Base-by-base conservation (phyloP, 768 basidiomycete genomes). In the Lactarius akahatsu region DNA sequence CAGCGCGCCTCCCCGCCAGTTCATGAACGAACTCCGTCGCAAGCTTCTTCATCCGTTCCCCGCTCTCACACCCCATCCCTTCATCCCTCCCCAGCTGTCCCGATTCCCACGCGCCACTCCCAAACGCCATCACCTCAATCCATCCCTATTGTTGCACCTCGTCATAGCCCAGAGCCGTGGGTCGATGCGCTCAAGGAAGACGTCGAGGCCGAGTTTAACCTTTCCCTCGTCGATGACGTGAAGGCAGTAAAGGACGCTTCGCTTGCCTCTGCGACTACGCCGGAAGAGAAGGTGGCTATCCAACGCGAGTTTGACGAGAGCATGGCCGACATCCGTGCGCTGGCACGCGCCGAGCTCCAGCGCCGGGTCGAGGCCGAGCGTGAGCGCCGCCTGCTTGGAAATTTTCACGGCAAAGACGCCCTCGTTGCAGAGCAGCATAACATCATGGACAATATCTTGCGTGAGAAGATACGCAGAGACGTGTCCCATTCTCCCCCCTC, bases 151-250 rank as follows among this genome's bases (percentile, higher is more conserved):
- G 28, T 34, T 34, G 10, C 15, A 6, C 15, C 57, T 47, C 62
- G 66, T 43, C 62, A 40, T n/a, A 55, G 30, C 40, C 66, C 66
- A 54, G 66, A 67, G 6, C 66, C 41, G 18, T 67, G 66, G 66
- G 62, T 67, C 9, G 66, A 67, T 50, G 66, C 66, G 38, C 66
- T 67, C 58, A 67, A 67, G 26, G 62, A 67, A 5, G 66, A 67
- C 28, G 62, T 67, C 54, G 66, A 67, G 36, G 58, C 66, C 1
- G 66, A 67, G 40, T 67, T 63, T 52, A 67, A 47, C 28, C 66
- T 67, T 9, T 54, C n/a, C 20, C 41, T 67, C 34, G 66, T 67
- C 58, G 66, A 67, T 11, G 62, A 63, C 23, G 1, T 67, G 18
- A 67, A 67, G 52, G 66, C 62, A n/a, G 58, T 26, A 34, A 63